These are phyloP conservation scores for Tylopilus orsonianus DNA, from an alignment of 1,284 basidiomycete species.

Conservation along the genomic window DNA sequence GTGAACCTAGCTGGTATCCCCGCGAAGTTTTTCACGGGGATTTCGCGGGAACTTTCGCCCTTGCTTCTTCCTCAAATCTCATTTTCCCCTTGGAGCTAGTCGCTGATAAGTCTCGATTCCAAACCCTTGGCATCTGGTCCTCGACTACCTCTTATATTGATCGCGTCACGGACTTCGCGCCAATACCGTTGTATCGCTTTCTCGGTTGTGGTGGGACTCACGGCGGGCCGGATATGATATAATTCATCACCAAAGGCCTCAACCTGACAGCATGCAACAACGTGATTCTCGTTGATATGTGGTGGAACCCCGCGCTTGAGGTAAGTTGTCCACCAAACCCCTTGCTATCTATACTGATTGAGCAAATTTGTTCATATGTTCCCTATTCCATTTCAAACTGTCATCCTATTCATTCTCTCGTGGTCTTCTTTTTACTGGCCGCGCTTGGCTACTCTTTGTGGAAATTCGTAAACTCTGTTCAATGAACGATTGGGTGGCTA, in stretches of 20 bases:
- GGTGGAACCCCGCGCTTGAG: constrained; percentile 94
- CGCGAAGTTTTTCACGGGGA: background rate
- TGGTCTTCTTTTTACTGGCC: background rate
- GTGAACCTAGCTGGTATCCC: background rate
- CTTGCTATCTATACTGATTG: constrained; percentile 12
- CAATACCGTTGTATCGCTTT: background rate
- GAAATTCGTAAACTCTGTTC: background rate
- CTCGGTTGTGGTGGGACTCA: constrained; percentile 6
- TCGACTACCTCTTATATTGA: background rate
- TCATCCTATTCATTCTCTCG: background rate
- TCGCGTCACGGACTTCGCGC: constrained; percentile 1
- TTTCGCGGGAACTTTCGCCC: background rate
- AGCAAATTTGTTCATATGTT: constrained; percentile 1
- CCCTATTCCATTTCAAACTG: background rate
- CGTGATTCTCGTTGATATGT: constrained; percentile 89
- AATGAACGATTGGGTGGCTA: background rate
- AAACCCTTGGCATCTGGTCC: background rate
- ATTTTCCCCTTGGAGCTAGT: constrained; percentile 1
- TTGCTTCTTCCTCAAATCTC: background rate
- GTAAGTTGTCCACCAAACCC: constrained; percentile 34
- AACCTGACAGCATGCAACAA: constrained; percentile 95
- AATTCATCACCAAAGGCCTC: constrained; percentile 52
- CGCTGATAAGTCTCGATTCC: constrained; percentile 16
- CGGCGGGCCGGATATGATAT: background rate
- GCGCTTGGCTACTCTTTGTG: background rate